A percentile compares a stretch with the other conserved stretches of the same genome.
Conservation (phyloP, 2,329 filamentous ascomycete genomes). For the Whalleya microplaca region DNA sequence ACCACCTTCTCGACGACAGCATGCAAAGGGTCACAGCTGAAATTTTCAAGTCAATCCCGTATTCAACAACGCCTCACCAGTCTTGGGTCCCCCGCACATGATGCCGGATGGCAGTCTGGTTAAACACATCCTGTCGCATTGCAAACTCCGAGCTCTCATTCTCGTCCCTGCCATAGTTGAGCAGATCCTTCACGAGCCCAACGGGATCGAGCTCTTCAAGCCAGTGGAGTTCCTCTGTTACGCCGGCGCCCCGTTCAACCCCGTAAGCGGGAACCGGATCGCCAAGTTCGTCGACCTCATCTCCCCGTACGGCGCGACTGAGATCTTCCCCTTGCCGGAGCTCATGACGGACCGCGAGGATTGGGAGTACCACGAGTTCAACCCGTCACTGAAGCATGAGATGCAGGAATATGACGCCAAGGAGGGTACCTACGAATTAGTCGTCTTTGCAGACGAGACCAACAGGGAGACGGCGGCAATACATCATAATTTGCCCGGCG, state of each 20-base stretch:
- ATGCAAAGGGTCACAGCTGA: neutral
- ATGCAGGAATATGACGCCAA: constrained; percentile 29
- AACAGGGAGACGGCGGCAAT: constrained; percentile 27
- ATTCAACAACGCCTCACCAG: constrained; percentile 13
- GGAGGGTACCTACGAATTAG: constrained; percentile 32
- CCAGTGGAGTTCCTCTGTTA: neutral
- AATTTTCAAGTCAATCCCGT: constrained; percentile 11
- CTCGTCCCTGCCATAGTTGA: constrained; percentile 19
- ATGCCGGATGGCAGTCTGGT: constrained; percentile 15
- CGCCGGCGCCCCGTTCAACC: constrained; percentile 1
- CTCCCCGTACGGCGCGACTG: constrained; percentile 30
- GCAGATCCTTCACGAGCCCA: constrained; percentile 15
- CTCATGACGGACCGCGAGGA: constrained; percentile 25
- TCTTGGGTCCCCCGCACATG: constrained; percentile 22
- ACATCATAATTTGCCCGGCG: constrained; percentile 41
- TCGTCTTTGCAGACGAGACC: constrained; percentile 29
- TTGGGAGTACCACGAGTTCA: constrained; percentile 42
- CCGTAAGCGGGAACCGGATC: constrained; percentile 11
- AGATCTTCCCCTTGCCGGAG: constrained; percentile 25
- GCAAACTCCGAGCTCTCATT: constrained; percentile 15
- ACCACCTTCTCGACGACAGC: neutral
- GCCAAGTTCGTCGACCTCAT: constrained; percentile 17
- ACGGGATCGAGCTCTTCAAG: constrained; percentile 6
- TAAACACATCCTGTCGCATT: constrained; percentile 15
- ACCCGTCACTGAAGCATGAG: constrained; percentile 33